These are phyloP conservation scores for Harringtonia lauricola DNA, from an alignment of 2,329 filamentous ascomycete genomes.

Conservation along the genomic window DNA sequence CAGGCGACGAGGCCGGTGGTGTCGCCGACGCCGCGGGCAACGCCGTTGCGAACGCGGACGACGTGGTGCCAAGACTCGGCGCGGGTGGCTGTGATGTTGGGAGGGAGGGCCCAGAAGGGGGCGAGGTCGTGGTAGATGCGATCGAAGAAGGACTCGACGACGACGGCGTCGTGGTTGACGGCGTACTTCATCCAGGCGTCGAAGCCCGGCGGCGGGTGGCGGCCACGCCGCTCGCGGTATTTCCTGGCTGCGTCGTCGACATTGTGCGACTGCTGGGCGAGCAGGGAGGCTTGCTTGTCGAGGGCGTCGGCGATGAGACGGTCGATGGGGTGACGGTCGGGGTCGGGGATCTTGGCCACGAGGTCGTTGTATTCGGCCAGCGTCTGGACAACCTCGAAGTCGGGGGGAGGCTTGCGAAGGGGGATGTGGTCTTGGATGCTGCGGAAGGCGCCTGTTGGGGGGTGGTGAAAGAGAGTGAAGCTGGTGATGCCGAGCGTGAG, in stretches of 20 bases:
- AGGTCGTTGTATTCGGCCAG: constrained; percentile 1
- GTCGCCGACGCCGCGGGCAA: constrained; percentile 27
- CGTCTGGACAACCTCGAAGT: constrained; percentile 4
- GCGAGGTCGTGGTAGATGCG: constrained; percentile 40
- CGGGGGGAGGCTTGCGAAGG: background rate
- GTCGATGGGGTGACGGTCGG: constrained; percentile 30
- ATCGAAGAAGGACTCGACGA: constrained; percentile 39
- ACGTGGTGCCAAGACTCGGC: constrained; percentile 33
- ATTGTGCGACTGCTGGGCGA: constrained; percentile 29
- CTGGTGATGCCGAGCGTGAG: constrained; percentile 5
- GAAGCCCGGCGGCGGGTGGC: constrained; percentile 38
- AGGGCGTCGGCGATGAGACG: constrained; percentile 29
- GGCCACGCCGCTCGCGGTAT: constrained; percentile 33
- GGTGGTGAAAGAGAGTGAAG: constrained; percentile 7
- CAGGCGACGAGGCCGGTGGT: constrained; percentile 29
- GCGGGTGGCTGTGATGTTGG: constrained; percentile 19
- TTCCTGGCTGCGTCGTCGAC: constrained; percentile 33
- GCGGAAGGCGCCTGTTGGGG: background rate
- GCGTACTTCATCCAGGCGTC: constrained; percentile 36
- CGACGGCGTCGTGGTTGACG: constrained; percentile 26
- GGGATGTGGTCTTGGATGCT: constrained; percentile 4
- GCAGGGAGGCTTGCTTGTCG: constrained; percentile 23
- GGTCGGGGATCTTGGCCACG: background rate
- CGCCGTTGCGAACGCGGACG: constrained; percentile 36
- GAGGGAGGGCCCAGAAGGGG: constrained; percentile 43